These are phyloP conservation scores for Globisporangium heterothallicum DNA, from an alignment of 352 stramenopile species.

Conservation along the genomic window DNA sequence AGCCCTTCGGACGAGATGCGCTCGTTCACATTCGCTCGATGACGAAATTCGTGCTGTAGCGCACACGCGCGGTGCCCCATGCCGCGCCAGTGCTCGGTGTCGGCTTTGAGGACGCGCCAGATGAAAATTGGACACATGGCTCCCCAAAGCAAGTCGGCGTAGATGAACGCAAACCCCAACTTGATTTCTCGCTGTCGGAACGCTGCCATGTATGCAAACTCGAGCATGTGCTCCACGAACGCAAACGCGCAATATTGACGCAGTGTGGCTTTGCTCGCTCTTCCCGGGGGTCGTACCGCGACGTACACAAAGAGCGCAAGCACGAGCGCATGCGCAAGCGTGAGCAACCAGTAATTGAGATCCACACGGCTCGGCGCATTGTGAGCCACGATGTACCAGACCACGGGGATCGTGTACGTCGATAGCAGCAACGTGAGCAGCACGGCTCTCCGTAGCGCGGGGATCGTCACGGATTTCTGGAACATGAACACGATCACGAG, in stretches of 20 bases:
- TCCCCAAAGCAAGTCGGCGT: slow-evolving; percentile 21
- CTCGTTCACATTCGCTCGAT: slow-evolving; percentile 26
- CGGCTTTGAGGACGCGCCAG: slow-evolving; percentile 69
- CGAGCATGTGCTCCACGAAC: slow-evolving; percentile 7
- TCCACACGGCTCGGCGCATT: too few relatives aligned
- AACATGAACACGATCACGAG: slow-evolving; percentile 46
- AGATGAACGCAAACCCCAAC: slow-evolving; percentile 17
- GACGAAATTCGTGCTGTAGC: slow-evolving; percentile 22
- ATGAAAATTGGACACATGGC: slow-evolving; percentile 43
- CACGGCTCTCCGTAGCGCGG: slow-evolving; percentile 29
- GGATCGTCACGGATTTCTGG: slow-evolving; percentile 53
- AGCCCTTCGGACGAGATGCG: slow-evolving; percentile 39
- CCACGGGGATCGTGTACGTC: slow-evolving; percentile 27
- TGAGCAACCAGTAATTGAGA: slow-evolving; percentile 8
- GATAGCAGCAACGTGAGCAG: slow-evolving; percentile 30
- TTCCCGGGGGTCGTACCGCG: slow-evolving; percentile 10
- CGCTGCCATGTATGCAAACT: slow-evolving; percentile 8
- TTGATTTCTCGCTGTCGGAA: slow-evolving; percentile 16
- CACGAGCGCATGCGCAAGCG: slow-evolving; percentile 11
- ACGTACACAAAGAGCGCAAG: slow-evolving; percentile 22
- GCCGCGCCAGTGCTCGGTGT: slow-evolving; percentile 73
- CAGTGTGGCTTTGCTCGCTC: slow-evolving; percentile 12
- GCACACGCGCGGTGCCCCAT: slow-evolving; percentile 48
- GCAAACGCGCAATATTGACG: slow-evolving; percentile 12
- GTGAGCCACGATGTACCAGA: slow-evolving; percentile 18